Evolutionary conservation across 768 basidiomycete species (phyloP).

Genomic region (Phylloporus scabripes): DNA sequence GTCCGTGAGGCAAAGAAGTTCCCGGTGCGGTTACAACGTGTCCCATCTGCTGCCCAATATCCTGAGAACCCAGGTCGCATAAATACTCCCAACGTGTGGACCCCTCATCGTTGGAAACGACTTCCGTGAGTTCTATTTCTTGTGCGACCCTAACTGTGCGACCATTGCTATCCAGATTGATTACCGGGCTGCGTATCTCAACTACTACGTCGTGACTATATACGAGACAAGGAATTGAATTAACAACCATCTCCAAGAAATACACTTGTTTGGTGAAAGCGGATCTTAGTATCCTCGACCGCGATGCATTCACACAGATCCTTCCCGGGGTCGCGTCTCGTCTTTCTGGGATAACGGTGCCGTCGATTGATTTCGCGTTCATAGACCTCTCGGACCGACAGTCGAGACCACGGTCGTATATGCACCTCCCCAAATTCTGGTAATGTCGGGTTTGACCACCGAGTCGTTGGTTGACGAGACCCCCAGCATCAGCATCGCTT

Average conservation of each 20-base stretch:
- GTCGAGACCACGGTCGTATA: constrained; percentile 1
- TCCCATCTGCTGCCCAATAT: constrained; percentile 5
- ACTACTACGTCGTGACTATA: background rate
- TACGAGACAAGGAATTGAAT: background rate
- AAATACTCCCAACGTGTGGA: constrained; percentile 14
- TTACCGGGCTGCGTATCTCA: constrained; percentile 3
- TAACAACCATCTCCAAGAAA: background rate
- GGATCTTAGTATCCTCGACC: background rate
- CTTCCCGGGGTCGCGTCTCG: background rate
- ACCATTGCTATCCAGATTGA: constrained; percentile 9
- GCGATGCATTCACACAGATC: background rate
- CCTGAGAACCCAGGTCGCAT: constrained; percentile 8
- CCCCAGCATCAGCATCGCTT: background rate
- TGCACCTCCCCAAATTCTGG: background rate
- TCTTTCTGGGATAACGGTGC: background rate
- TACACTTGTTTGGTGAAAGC: background rate
- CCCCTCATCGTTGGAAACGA: constrained; percentile 10
- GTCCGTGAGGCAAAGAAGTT: constrained; percentile 17
- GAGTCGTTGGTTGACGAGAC: background rate
- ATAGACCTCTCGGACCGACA: background rate
- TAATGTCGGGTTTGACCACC: background rate
- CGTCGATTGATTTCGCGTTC: constrained; percentile 2
- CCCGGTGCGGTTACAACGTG: constrained; percentile 12
- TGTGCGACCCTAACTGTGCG: constrained; percentile 3
- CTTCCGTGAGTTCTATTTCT: constrained; percentile 11